phyloP scores from a whole-genome alignment of 2,329 filamentous ascomycete species.

The Ophiostoma sp. region DNA sequence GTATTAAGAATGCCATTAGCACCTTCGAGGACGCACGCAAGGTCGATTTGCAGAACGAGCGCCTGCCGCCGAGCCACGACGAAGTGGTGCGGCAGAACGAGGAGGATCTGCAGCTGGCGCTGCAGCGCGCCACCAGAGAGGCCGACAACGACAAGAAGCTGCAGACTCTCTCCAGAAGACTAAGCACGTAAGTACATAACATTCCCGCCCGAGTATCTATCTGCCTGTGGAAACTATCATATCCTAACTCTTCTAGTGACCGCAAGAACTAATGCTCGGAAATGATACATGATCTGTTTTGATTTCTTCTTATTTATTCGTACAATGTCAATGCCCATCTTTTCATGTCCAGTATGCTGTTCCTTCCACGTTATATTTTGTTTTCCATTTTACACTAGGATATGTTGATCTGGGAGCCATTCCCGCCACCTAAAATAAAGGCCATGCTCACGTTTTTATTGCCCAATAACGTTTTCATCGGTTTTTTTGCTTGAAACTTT shows the following conservation, averaged over 20 bases:
- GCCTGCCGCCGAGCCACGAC: constrained; percentile 84
- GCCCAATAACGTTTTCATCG: not conserved
- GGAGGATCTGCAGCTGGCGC: constrained; percentile 72
- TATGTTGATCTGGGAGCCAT: constrained; percentile 9
- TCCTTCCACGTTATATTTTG: not conserved
- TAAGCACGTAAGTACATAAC: constrained; percentile 77
- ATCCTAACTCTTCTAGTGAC: constrained; percentile 19
- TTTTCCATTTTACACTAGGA: not conserved
- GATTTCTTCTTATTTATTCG: not conserved
- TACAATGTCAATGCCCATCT: not conserved
- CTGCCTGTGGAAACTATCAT: not conserved
- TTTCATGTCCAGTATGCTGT: not conserved
- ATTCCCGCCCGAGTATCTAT: no score
- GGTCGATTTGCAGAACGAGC: constrained; percentile 94
- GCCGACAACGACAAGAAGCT: constrained; percentile 89
- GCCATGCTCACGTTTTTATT: not conserved
- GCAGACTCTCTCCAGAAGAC: constrained; percentile 78
- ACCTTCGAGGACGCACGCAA: constrained; percentile 96
- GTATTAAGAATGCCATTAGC: constrained; percentile 96
- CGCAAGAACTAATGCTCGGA: constrained; percentile 24
- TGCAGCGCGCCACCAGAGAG: constrained; percentile 80
- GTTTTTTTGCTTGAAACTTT: not conserved
- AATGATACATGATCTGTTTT: constrained; percentile 11
- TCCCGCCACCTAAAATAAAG: not conserved
- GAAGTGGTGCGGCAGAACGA: constrained; percentile 81